Evolutionary conservation across 129 eudicot genomes (phyloP), one percentile per base, ranked within the genome.

Genomic region (Pseudognaphalium luteoalbum): DNA sequence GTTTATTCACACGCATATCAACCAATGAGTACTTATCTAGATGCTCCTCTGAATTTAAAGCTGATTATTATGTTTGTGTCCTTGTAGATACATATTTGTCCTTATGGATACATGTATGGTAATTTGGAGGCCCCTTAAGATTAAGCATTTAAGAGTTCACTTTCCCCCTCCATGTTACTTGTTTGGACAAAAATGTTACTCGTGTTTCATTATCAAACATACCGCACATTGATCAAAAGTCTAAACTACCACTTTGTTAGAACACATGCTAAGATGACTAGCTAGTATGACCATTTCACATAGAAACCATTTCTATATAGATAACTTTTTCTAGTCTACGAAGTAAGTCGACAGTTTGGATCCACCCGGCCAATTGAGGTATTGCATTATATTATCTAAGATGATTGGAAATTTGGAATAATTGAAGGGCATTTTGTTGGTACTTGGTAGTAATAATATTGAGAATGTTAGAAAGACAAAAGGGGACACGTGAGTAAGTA

Each of bases 401-500:
- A 35, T 54, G 60, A 78, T 59, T 21, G 28, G 72, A 64, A 79
- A 47, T 70, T 59, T 21, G 28, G 72, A 64, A 79, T 79, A 64
- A 79, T 54, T 72, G 58, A 72, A 66, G 66, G 68, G 82, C 30
- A 65, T 39, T 66, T 80, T 57, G 73, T 80, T 73, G 75, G 21
- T 66, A 66, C 79, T 67, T 73, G 75, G 21, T 66, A 66, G 83
- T 67, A 73, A 73, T 66, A 80, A 66, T 72, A 20, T 22, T 37
- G 28, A 61, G 30, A 75, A 37, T 57, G 35, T 2, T 33, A 61
- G 75, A 74, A 80, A 67, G 80, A 80, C 75, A 80, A 80, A 57
- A 33, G 67, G 15, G 65, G 75, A 74, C 84, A 80, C 80, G 84
- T 80, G 84, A 80, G 80, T 66, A 64, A 57, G 75, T 74, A 74